phyloP scores from a whole-genome alignment of 495 filamentous ascomycete genomes.

The Neurospora sp. region DNA sequence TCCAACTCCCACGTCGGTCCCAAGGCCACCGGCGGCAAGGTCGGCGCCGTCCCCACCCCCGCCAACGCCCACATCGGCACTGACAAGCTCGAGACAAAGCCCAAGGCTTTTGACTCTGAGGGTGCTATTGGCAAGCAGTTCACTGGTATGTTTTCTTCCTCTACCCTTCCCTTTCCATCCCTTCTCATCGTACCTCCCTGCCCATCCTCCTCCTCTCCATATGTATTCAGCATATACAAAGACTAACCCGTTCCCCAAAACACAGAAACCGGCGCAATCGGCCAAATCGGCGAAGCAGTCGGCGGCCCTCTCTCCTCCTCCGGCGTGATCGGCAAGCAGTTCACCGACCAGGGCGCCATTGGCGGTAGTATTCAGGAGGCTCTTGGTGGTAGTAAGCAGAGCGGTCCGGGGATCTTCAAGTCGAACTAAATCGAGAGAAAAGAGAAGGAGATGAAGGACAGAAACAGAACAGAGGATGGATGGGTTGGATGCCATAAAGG shows the following conservation, averaged over 20 bases:
- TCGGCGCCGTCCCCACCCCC: conserved; percentile 6
- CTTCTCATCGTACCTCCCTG: background rate
- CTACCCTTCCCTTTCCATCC: too few species aligned
- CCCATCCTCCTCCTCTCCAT: background rate
- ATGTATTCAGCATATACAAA: too few species aligned
- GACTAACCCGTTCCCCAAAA: background rate
- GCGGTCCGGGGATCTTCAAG: background rate
- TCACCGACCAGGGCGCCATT: conserved; percentile 36
- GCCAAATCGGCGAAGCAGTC: conserved; percentile 39
- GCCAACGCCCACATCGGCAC: conserved; percentile 11
- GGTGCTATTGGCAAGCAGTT: conserved; percentile 32
- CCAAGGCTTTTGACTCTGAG: conserved; percentile 23
- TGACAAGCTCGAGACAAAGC: conserved; percentile 3
- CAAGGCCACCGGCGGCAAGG: conserved; percentile 14
- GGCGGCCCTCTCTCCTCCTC: conserved; percentile 44
- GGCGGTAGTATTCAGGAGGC: conserved; percentile 34
- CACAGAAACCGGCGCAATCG: conserved; percentile 38
- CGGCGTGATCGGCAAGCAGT: conserved; percentile 39
- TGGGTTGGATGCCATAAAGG: background rate
- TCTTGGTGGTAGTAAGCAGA: conserved; percentile 18
- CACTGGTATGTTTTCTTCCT: conserved; percentile 12
- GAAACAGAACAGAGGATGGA: background rate
- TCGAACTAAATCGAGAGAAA: background rate
- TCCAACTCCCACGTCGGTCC: conserved; percentile 11
- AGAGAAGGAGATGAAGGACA: background rate